Evolutionary conservation across 495 filamentous ascomycete genomes (phyloP), one percentile per base, ranked within the genome.

Genomic region (Xylaria curta): DNA sequence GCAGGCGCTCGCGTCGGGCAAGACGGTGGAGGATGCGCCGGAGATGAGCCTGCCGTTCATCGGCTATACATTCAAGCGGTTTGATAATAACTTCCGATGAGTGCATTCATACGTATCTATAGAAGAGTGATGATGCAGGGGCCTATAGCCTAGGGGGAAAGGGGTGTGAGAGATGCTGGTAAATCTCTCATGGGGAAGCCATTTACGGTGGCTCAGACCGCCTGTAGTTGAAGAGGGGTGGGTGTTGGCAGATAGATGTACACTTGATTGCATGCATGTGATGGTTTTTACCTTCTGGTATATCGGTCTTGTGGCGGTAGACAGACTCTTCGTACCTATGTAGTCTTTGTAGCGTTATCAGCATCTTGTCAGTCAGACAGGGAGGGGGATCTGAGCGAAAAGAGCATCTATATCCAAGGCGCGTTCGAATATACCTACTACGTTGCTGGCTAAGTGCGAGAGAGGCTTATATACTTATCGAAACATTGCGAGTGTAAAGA

Each of bases 41-140:
- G 97, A 98, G 86, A 93, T 98, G 89, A 94, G 91, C 80, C 81
- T 98, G 78, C 96, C 96, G 3, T 99, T 99, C 80, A 97, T 98
- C 76, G 96, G 96, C 28, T 99, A 99, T 80, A 99, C 96, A 24
- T 99, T 97, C 86, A 98, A 97, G 86, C 92, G 96, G 69, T 99
- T 99, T 82, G 95, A 97, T 83, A 93, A 91, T 74, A 87, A 87
- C 83, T 86, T 86, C 79, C 83, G 84, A 68, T 87, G 79, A 85
- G 68, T 53, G 40, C 12, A 40, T 36, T 28, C 36, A 19, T 65
- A 33, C 19, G 40, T 54, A 54, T 69, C 26, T 56, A 42, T 62
- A 64, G 42, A 47, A 60, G 13, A 17, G 47, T 24, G 19, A 7
- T 36, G n/a, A 7, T 36, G n/a, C 40, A 19, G n/a, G 60, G 65